Base-by-base conservation (phyloP, 2,329 filamentous ascomycete genomes). In the Fusarium pseudocircinatum region DNA sequence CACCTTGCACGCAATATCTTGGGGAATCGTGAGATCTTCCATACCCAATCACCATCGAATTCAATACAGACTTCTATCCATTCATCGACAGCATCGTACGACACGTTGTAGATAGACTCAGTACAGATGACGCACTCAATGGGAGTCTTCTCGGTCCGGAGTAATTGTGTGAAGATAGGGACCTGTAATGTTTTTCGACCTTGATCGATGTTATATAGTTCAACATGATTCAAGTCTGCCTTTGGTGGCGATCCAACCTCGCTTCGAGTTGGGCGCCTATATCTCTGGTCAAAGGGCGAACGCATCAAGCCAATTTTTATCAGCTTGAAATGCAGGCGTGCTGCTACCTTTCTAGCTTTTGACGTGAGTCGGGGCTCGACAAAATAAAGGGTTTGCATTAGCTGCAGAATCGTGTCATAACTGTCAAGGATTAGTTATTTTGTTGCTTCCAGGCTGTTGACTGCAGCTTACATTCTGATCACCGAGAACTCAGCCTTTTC, bases 1-100 rank as follows among this genome's bases (percentile, higher is more conserved):
- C 44, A 47, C 14, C 44, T 47, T 47, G 44, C 44, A 12, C 44
- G 44, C 26, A 47, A 12, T 47, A 47, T 47, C 44, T 47, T 47
- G 4, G 44, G 44, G 7, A 47, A 30, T 16, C 44, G 44, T 30
- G 44, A 47, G 26, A 47, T 47, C 44, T 47, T 47, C 44, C 44
- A 47, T n/a, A 47, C 26, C 44, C 44, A 47, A n/a, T 47, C 26
- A n/a, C 44, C 44, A 47, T 47, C 44, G 20, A 47, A 47, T 9
- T 47, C 26, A 16, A 22, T 7, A 12, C 44, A 47, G 44, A 30
- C 44, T n/a, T 47, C 44, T 16, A 47, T 47, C 44, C 44, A 47
- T 30, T n/a, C 9, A 6, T 47, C 44, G 10, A 30, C 44, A n/a
- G 26, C 44, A 12, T 47, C 44, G 4, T 47, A 47, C 14, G 44